These are phyloP conservation scores for Diaporthe destruens DNA, from an alignment of 2,329 filamentous ascomycete genomes.

Conservation along the genomic window DNA sequence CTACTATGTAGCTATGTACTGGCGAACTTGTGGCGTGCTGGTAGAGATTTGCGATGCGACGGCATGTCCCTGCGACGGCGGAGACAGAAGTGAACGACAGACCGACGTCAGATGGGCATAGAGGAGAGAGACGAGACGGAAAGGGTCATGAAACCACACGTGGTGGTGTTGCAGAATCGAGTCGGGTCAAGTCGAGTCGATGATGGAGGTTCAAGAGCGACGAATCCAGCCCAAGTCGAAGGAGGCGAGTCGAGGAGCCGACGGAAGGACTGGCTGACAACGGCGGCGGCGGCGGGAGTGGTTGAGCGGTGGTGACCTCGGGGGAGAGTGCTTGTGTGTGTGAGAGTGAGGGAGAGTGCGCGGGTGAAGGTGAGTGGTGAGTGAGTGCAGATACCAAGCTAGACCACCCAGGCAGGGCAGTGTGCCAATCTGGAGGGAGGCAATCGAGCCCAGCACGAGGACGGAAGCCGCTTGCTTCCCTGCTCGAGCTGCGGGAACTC, in stretches of 20 bases:
- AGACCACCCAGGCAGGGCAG: background rate
- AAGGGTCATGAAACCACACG: slow-evolving; percentile 25
- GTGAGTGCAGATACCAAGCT: slow-evolving; percentile 6
- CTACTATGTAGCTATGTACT: slow-evolving; percentile 18
- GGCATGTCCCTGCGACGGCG: slow-evolving; percentile 38
- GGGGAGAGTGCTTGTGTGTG: background rate
- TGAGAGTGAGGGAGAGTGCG: background rate
- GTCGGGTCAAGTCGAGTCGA: slow-evolving; percentile 1
- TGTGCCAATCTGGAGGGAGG: slow-evolving; percentile 11
- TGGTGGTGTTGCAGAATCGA: slow-evolving; percentile 21
- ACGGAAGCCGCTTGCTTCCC: slow-evolving; percentile 16
- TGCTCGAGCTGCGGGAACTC: slow-evolving; percentile 27
- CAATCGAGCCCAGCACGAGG: background rate
- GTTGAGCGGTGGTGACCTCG: slow-evolving; percentile 20
- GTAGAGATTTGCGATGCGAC: slow-evolving; percentile 35
- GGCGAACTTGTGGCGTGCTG: slow-evolving; percentile 8
- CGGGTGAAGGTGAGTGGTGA: background rate
- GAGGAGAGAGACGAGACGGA: slow-evolving; percentile 13
- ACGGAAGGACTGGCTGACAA: slow-evolving; percentile 32
- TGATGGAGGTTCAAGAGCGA: background rate
- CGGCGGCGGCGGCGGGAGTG: slow-evolving; percentile 35
- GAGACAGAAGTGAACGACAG: slow-evolving; percentile 24
- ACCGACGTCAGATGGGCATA: slow-evolving; percentile 14
- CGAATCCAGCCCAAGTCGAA: slow-evolving; percentile 16
- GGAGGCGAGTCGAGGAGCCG: slow-evolving; percentile 19